phyloP scores from a whole-genome alignment of 441 rosid species.

The Biscutella auriculata region DNA sequence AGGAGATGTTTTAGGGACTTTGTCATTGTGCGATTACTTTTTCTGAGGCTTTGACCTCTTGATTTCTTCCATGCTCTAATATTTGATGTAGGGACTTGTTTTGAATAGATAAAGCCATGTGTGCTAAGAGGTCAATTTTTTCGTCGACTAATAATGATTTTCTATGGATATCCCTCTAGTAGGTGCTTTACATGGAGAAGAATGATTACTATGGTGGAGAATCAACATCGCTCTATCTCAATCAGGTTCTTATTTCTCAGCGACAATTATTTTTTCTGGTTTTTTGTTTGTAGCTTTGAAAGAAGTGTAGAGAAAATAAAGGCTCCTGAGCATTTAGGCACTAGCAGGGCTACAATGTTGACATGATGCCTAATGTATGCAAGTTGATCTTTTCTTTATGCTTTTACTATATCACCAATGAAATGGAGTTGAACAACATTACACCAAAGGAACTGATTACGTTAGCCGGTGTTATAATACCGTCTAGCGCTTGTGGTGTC shows the following conservation, averaged over 20 bases:
- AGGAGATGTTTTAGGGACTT: background rate
- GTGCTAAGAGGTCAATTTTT: background rate
- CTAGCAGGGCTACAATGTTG: conserved; percentile 49
- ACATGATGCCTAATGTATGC: conserved; percentile 76
- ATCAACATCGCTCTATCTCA: conserved; percentile 50
- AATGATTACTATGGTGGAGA: conserved; percentile 69
- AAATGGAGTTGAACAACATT: conserved; percentile 45
- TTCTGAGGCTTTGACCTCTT: background rate
- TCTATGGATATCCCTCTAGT: background rate
- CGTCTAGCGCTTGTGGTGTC: background rate
- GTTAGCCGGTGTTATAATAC: conserved; percentile 22
- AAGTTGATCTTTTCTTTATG: too few species aligned
- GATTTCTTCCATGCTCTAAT: background rate
- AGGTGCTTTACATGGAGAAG: conserved; percentile 66
- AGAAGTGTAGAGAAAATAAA: conserved; percentile 38
- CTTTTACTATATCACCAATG: too few species aligned
- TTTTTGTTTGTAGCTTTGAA: conserved; percentile 32
- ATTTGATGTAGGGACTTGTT: background rate
- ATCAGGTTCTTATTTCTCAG: conserved; percentile 37
- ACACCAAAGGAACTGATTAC: conserved; percentile 57
- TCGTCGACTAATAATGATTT: background rate
- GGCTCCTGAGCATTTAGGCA: conserved; percentile 35
- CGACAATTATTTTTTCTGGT: background rate
- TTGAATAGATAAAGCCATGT: too few species aligned
- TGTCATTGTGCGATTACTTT: background rate